Evolutionary conservation across 1,139 yeast species (phyloP), one percentile per base, ranked within the genome.

Genomic region (Torulaspora globosa): DNA sequence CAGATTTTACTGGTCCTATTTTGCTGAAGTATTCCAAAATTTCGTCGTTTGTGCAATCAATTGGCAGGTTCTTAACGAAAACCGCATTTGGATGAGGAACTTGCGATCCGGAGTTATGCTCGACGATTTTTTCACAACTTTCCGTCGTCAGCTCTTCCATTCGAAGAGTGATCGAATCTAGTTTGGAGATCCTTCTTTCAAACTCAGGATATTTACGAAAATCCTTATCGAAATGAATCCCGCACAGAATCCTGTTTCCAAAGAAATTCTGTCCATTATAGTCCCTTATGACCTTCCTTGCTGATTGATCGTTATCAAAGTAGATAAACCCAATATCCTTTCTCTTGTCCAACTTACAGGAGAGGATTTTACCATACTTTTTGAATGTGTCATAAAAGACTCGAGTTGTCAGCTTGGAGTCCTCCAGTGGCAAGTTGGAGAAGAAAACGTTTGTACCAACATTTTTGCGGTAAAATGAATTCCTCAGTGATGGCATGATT

Each of bases 401-500:
- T 52, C 78, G 69, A 3, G 75, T 69, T 0, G 72, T 68, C 31
- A 70, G 52, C 5, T 56, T 44, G 50, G 48, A 4, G 50, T 58
- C 54, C 46, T 65, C 59, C 44, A 66, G 46, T 35, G 77, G 68
- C 51, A 75, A 53, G 52, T 71, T 66, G 26, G 75, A 59, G 53
- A 72, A 59, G 45, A 70, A 71, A 1, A 57, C 50, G 35, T 63
- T 64, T 2, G 63, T 59, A 8, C 66, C 67, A 36, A 61, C 51
- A 16, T 56, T 56, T 27, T 60, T 61, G 31, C 66, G 56, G 43
- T 48, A 56, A 21, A 46, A 43, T 1, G 58, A 39, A 38, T 63
- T 57, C 53, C 77, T 70, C 46, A 75, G 51, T 0, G 79, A 74
- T 2, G 75, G 76, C 79, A 76, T 75, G 14, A 78, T 74, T 53